Evolutionary conservation across 306 rosid species (phyloP), one percentile per base, ranked within the genome.

Genomic region (Casuarina glauca): DNA sequence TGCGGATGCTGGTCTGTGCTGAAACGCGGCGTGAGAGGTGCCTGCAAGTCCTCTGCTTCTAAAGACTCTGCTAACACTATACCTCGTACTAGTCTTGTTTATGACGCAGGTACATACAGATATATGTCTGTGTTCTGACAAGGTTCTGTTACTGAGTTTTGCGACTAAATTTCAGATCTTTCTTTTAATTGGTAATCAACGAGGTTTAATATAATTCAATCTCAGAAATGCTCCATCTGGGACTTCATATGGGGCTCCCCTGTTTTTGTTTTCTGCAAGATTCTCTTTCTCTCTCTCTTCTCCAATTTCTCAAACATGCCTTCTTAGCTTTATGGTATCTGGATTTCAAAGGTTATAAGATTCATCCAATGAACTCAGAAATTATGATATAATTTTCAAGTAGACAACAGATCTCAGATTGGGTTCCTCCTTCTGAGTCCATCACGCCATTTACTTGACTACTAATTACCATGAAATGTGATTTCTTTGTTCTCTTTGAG

Each of bases 1-100:
- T 94, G 98, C 54, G 97, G 98, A 35, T 94, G 98, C 82, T 94
- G 98, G 98, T 74, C 83, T 82, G 91, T 88, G 45, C 89, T 94
- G 20, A 90, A 81, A 87, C 98, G 94, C 81, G 85, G 96, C 71
- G 93, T 89, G 84, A 84, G 85, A 78, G 98, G 93, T 54, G 80
- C 92, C 78, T 91, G 93, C 91, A 93, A 90, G 76, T 74, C 97
- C 75, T 88, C 97, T 55, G 79, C 89, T 82, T 86, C 97, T 68
- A 89, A 80, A 85, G 89, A 89, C 84, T 90, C 97, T 77, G 82
- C 93, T 75, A 88, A 87, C 86, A 78, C 92, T 81, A 89, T 94
- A 73, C 98, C 98, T 89, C 97, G 98, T 71, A 79, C 96, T 78
- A 90, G 97, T 82, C 91, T 94, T 39, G 97, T 94, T 76, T 88